Evolutionary conservation across 768 basidiomycete species (phyloP).

Genomic region (Mycena maculata): DNA sequence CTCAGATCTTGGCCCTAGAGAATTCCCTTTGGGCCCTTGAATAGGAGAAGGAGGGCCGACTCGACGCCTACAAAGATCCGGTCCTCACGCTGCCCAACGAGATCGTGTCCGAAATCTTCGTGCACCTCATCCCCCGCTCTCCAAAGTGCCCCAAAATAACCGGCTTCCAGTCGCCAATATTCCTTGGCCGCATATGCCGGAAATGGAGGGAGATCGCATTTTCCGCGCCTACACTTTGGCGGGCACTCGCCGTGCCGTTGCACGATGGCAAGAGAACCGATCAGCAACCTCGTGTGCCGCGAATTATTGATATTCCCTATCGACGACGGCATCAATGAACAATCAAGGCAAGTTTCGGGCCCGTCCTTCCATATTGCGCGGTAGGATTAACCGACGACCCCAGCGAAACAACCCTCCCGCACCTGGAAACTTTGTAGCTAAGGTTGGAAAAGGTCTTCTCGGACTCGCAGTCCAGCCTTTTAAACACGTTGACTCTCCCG

Average conservation of each 20-base stretch:
- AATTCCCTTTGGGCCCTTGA: not conserved
- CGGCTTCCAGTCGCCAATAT: not conserved
- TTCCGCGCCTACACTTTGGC: not conserved
- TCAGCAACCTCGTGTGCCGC: no score
- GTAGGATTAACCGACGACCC: no score
- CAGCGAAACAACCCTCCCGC: not conserved
- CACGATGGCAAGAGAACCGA: no score
- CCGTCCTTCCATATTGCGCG: no score
- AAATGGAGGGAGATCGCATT: conserved; percentile 1
- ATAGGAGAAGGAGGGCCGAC: not conserved
- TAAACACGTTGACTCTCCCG: not conserved
- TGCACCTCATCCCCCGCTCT: conserved; percentile 5
- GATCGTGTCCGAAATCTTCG: conserved; percentile 1
- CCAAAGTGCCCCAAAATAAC: not conserved
- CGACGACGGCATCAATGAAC: no score
- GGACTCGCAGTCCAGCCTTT: no score
- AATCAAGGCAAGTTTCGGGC: no score
- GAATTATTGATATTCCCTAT: no score
- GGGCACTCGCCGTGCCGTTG: not conserved
- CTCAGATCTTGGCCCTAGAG: not conserved
- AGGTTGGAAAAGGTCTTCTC: no score
- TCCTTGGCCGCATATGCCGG: not conserved
- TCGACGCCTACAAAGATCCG: conserved; percentile 8
- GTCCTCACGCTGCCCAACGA: conserved; percentile 7
- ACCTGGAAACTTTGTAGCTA: not conserved